Conservation (phyloP, 768 basidiomycete genomes). For the Kwoniella heveanensis region DNA sequence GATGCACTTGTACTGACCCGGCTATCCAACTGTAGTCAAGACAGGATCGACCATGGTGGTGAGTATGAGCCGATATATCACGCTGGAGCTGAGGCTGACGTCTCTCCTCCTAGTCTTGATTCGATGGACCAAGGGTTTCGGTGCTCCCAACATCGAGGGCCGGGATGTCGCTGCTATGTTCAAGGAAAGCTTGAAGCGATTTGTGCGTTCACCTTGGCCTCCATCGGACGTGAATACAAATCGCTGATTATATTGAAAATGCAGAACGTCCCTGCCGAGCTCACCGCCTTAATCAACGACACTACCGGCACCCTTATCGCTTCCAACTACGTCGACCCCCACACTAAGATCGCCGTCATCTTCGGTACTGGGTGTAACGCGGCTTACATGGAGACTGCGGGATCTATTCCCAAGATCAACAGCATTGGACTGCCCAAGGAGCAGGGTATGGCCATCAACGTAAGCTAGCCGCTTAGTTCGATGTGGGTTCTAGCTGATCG, state of each 20-base stretch:
- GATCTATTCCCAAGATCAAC: slow-evolving; percentile 80
- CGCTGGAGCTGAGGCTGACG: slow-evolving; percentile 16
- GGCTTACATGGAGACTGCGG: slow-evolving; percentile 91
- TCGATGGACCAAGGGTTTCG: slow-evolving; percentile 99
- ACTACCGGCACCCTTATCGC: slow-evolving; percentile 98
- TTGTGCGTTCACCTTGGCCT: slow-evolving; percentile 64
- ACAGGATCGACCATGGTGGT: slow-evolving; percentile 83
- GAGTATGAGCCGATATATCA: slow-evolving; percentile 11
- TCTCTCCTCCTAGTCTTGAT: slow-evolving; percentile 64
- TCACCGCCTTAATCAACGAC: slow-evolving; percentile 92
- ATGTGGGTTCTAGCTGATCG: slow-evolving; percentile 54
- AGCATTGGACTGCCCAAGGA: slow-evolving; percentile 66
- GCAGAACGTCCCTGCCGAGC: slow-evolving; percentile 77
- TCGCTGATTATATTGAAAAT: no score
- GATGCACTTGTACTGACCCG: neutral
- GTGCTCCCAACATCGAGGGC: slow-evolving; percentile 86
- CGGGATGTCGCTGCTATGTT: slow-evolving; percentile 93
- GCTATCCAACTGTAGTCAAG: slow-evolving; percentile 65
- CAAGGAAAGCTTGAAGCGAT: slow-evolving; percentile 72
- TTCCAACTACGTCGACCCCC: slow-evolving; percentile 89
- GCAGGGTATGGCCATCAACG: slow-evolving; percentile 89
- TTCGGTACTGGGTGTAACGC: slow-evolving; percentile 99
- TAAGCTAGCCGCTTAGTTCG: no score
- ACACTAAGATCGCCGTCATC: slow-evolving; percentile 89
- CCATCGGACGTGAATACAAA: no score